Base-by-base conservation (phyloP, 2,329 filamentous ascomycete species). In the Sphaerulina vaccinii region DNA sequence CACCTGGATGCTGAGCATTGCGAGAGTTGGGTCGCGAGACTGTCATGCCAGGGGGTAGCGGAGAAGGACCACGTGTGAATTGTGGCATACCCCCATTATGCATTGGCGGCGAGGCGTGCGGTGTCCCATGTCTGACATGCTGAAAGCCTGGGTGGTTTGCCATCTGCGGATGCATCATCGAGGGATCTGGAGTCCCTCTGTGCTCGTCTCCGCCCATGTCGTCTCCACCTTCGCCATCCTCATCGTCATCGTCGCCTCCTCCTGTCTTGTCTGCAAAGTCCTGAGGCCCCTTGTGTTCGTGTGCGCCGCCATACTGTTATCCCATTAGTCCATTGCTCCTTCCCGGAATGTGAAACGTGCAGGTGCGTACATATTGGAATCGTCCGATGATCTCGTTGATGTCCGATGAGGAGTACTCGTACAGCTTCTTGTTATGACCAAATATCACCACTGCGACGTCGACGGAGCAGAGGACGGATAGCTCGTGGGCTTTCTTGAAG, bases 381-480 rank as follows among this genome's bases (percentile, higher is more conserved):
- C 90, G 83, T 45, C 82, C 82, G 61, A 99, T 84, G 43, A 95
- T 88, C 59, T 96, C 90, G 70, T 86, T 86, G 81, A 99, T 96
- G 71, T 96, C 90, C 63, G 84, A 79, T 15, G 92, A 97, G 10
- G 91, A 97, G 71, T 96, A 99, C 72, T 99, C 90, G 73, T 97
- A 96, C 21, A 99, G 81, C 76, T 97, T 97, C 80, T 97, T 99
- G 74, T 99, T 99, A 75, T 89, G 91, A 59, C 92, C 92, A 68
- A 97, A 97, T 66, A 99, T 96, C 71, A 99, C 93, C 67, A 99
- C 93, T 35, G 93, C 93, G 62, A 99, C 93, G 71, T 99, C 93
- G 70, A 99, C 93, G 33, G 91, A 96, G 72, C 93, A 99, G 58
- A 99, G 86, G 40, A 99, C 93, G 47, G 92, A 96, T 46, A 99